Base-by-base conservation (phyloP, 2,329 filamentous ascomycete genomes). In the Aspergillus thermomutatus region DNA sequence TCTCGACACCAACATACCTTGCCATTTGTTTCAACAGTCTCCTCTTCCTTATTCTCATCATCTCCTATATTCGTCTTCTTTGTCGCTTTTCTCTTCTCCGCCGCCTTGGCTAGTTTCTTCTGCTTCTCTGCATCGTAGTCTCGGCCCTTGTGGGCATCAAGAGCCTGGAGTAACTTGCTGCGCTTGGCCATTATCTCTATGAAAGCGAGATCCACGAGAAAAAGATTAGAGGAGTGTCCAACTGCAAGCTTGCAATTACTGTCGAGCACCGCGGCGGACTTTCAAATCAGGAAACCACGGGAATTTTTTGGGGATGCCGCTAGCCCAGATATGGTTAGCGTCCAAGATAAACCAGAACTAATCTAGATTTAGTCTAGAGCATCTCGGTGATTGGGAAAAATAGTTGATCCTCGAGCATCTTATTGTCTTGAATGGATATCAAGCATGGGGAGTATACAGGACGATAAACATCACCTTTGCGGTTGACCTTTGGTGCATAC, bases 111-210 rank as follows among this genome's bases (percentile, higher is more conserved):
- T 68, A 87, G 79, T 77, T 88, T 90, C 71, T 86, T 85, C 72
- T 93, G 89, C 73, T 90, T 86, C 73, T 93, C 90, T 53, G 91
- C 82, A 61, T 88, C 87, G 60, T 89, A 88, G 64, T 94, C 88
- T 49, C 82, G 77, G 28, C 84, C 83, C 68, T 83, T 80, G 57
- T 83, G 75, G 53, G 79, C 77, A 63, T 86, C 82, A 23, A 87
- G 79, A 49, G 84, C 83, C 47, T 78, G 72, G 57, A 85, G 79
- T 49, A 87, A 74, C 69, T 85, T 86, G 61, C 80, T 80, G 70
- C 82, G 81, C 63, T 81, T 82, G 50, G 72, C 76, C 81, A 84
- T 75, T 59, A 55, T 69, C 52, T 34, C 10, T 53, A n/a, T 51
- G 19, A 50, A 46, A 51, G 55, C 54, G 50, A 48, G 50, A 34